Evolutionary conservation across 805 yeast genomes (phyloP).

Genomic region (Blastobotrys parvus): DNA sequence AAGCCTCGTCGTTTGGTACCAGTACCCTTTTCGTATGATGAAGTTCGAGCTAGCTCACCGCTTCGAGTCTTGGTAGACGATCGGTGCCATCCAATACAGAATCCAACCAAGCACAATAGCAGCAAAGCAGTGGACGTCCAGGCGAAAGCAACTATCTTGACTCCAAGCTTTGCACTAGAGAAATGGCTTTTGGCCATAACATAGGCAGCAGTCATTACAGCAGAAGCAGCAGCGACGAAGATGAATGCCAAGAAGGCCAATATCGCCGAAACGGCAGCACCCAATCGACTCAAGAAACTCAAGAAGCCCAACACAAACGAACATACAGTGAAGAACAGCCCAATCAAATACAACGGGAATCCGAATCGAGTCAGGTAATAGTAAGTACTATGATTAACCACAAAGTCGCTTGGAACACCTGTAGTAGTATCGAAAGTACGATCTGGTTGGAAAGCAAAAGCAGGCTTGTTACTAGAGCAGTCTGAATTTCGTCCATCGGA

Average conservation of each 20-base stretch:
- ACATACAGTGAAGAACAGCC: constrained; percentile 44
- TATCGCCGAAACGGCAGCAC: constrained; percentile 21
- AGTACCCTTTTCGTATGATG: background rate
- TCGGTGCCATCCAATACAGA: constrained; percentile 9
- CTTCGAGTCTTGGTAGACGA: constrained; percentile 1
- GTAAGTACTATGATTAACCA: constrained; percentile 36
- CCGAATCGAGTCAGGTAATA: constrained; percentile 63
- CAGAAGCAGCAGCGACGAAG: constrained; percentile 43
- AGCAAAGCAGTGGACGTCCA: constrained; percentile 47
- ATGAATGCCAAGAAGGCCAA: constrained; percentile 20
- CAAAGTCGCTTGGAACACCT: constrained; percentile 49
- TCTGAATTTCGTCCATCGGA: constrained; percentile 37
- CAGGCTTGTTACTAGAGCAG: constrained; percentile 56
- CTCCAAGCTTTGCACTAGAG: constrained; percentile 30
- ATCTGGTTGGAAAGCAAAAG: constrained; percentile 77
- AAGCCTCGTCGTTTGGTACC: constrained; percentile 4
- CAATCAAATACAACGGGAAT: constrained; percentile 55
- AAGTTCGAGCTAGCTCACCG: background rate
- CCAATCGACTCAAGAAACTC: constrained; percentile 21
- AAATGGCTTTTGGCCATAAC: constrained; percentile 74
- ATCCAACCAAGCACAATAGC: constrained; percentile 20
- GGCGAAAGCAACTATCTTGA: constrained; percentile 43
- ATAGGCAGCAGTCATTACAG: constrained; percentile 65
- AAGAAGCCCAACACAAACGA: constrained; percentile 33
- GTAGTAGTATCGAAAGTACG: constrained; percentile 53